phyloP scores from a whole-genome alignment of 257 asterid species.

The Fraxinus americana region DNA sequence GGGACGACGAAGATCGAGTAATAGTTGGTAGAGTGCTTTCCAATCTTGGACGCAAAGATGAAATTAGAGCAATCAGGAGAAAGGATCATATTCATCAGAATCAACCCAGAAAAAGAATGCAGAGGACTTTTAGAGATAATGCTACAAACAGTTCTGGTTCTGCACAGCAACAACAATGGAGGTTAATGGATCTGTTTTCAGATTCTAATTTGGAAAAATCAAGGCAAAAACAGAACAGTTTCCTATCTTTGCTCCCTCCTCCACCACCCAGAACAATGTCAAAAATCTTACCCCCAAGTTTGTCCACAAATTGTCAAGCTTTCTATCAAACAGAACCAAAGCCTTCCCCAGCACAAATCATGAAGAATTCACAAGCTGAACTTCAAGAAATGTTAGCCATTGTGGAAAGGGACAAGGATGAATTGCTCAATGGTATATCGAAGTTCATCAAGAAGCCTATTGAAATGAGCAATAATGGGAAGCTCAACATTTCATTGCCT shows the following conservation, averaged over 20 bases:
- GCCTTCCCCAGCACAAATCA: not conserved
- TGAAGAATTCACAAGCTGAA: slow-evolving; percentile 16
- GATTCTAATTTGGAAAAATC: slow-evolving; percentile 25
- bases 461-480: slow-evolving; percentile 10
- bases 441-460: slow-evolving; percentile 30
- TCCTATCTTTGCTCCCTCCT: slow-evolving; percentile 52
- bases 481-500: slow-evolving; percentile 7
- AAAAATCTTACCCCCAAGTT: slow-evolving; percentile 43
- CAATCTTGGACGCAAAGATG: slow-evolving; percentile 26
- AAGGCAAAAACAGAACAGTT: slow-evolving; percentile 27
- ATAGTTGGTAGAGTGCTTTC: slow-evolving; percentile 19
- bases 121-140: slow-evolving; percentile 25
- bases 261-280: slow-evolving; percentile 47
- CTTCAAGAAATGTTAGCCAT: slow-evolving; percentile 5
- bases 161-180: slow-evolving; percentile 12
- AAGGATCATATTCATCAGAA: slow-evolving; percentile 28
- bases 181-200: slow-evolving; percentile 13
- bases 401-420: slow-evolving; percentile 15
- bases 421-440: slow-evolving; percentile 32
- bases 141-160: not conserved
- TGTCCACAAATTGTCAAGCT: slow-evolving; percentile 16
- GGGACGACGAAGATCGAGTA: slow-evolving; percentile 20
- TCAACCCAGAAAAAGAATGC: slow-evolving; percentile 34
- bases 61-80: slow-evolving; percentile 35
- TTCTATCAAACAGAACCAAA: slow-evolving; percentile 16